These are phyloP conservation scores for Triticum timopheevii DNA, from an alignment of 176 grass and related monocot species.

Conservation along the genomic window DNA sequence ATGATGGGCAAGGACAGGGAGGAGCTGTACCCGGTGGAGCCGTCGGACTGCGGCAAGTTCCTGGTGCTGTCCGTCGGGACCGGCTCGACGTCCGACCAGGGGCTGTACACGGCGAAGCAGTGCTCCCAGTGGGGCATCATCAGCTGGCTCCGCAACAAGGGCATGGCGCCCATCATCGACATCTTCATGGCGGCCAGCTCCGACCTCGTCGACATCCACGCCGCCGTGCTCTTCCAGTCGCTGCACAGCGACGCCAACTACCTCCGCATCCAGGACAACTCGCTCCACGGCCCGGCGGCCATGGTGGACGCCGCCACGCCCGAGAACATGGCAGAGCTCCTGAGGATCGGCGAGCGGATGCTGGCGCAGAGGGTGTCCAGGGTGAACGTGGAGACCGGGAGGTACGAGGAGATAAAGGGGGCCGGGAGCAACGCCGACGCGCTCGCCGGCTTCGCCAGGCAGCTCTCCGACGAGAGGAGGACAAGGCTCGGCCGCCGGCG, in stretches of 20 bases:
- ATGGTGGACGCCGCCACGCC: constrained; percentile 51
- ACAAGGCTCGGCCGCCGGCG: neutral
- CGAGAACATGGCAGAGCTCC: constrained; percentile 52
- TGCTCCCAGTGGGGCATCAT: constrained; percentile 59
- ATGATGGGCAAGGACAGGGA: constrained; percentile 36
- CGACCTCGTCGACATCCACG: constrained; percentile 68
- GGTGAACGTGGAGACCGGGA: constrained; percentile 50
- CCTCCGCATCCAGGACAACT: constrained; percentile 68
- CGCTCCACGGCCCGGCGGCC: constrained; percentile 27
- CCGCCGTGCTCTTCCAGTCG: constrained; percentile 52
- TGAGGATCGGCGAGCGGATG: constrained; percentile 41
- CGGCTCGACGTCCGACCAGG: constrained; percentile 37
- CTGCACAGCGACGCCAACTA: constrained; percentile 50
- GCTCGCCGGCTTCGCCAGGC: constrained; percentile 41
- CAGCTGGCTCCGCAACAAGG: constrained; percentile 58
- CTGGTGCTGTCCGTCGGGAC: constrained; percentile 68
- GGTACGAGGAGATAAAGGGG: constrained; percentile 24
- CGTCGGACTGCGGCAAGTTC: constrained; percentile 46
- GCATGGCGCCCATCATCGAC: constrained; percentile 62
- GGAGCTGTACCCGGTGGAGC: constrained; percentile 34
- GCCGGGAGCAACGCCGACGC: constrained; percentile 50
- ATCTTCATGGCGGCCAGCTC: constrained; percentile 57
- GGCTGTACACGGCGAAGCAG: constrained; percentile 37
- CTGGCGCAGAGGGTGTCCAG: constrained; percentile 46
- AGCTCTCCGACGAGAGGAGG: constrained; percentile 53